Evolutionary conservation across 2,329 filamentous ascomycete genomes (phyloP), one percentile per base, ranked within the genome.

Genomic region (Colletotrichum sp.): DNA sequence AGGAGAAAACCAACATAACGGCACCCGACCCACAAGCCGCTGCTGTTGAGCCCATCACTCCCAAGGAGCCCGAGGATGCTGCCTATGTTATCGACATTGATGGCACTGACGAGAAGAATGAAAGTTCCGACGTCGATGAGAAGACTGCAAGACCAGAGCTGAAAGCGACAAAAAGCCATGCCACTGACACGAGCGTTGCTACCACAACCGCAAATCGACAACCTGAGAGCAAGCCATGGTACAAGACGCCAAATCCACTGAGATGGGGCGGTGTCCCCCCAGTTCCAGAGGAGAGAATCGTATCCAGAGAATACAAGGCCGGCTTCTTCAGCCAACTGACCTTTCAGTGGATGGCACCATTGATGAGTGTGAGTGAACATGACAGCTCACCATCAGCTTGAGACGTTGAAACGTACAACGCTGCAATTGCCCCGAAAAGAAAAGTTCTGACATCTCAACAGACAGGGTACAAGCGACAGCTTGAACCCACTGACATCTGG

Each of bases 401-500:
- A 44, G 63, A 44, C n/a, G 26, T 59, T 59, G 55, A 59, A 59
- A 52, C 44, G n/a, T 13, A 26, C n/a, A 12, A 16, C 62, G n/a
- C 62, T 26, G n/a, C 21, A 39, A 21, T 28, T 32, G 18, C 7
- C 13, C 21, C 21, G 15, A 52, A 21, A 32, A 34, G 21, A 32
- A 63, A 30, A n/a, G 12, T 16, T 24, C 28, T 71, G 24, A 71
- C 39, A 60, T 44, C 8, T 59, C 30, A 69, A 28, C 79, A 95
- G 93, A 91, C 92, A 52, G 97, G 97, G 44, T 99, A 98, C 85
- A 93, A 95, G 82, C 93, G 97, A 16, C 92, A 93, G 3, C 89
- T 99, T 3, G 94, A 98, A 81, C 86, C 93, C 71, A 95, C 94
- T 79, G 97, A 99, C 83, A 92, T 99, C 73, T 99, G 96, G 94